A percentile compares a stretch with the other conserved stretches of the same genome.
Evolutionary conservation across 164 flowering plant species (phyloP).

Genomic region (Berberis thunbergii): DNA sequence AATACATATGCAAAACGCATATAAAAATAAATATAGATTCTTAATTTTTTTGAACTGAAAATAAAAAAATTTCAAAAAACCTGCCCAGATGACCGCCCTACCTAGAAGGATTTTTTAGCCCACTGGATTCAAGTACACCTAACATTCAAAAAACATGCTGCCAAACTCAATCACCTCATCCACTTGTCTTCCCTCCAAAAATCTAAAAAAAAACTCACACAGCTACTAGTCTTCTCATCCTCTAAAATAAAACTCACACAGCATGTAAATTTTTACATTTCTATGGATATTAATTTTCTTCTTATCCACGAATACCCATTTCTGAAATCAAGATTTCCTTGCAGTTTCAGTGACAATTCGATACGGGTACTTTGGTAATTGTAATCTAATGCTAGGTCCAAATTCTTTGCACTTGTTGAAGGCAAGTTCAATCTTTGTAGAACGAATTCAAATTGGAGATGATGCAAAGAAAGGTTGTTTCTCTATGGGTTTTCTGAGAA

Average conservation of each 20-base stretch:
- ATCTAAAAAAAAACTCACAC: too few species aligned
- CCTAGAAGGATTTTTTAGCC: too few species aligned
- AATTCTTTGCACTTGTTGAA: constrained; percentile 43
- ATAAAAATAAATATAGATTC: too few species aligned
- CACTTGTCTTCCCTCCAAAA: too few species aligned
- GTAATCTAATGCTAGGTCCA: constrained; percentile 49
- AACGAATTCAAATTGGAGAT: constrained; percentile 37
- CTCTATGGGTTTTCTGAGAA: constrained; percentile 41
- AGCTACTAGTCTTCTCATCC: too few species aligned
- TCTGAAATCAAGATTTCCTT: constrained; percentile 4
- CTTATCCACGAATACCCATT: background rate
- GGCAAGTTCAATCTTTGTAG: constrained; percentile 49
- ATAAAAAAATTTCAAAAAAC: too few species aligned
- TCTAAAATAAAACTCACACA: constrained; percentile 1
- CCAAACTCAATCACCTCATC: too few species aligned
- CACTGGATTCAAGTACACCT: too few species aligned
- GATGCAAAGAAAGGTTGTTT: constrained; percentile 25
- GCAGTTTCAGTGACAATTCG: constrained; percentile 41
- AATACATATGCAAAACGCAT: too few species aligned
- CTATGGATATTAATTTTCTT: background rate
- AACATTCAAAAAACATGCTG: too few species aligned
- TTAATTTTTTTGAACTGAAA: too few species aligned
- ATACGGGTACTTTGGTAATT: constrained; percentile 41
- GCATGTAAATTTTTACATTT: constrained; percentile 41
- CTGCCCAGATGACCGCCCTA: too few species aligned